Base-by-base conservation (phyloP, 2,329 filamentous ascomycete species). In the Ceratocystis ficicola region DNA sequence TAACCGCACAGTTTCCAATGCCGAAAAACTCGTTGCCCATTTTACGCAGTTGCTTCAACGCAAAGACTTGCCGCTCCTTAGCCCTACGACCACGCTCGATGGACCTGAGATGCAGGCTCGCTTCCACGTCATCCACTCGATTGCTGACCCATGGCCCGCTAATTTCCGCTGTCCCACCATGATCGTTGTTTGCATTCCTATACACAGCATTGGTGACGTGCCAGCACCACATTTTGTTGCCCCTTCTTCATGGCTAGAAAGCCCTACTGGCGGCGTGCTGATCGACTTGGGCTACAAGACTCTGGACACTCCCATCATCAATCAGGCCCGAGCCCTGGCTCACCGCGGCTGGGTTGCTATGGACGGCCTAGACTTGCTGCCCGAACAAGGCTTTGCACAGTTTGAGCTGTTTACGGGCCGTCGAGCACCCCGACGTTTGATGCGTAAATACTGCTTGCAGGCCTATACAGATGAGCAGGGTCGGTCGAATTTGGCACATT, bases 361-460 rank as follows among this genome's bases (percentile, higher is more conserved):
- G 74, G 87, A 91, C 71, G 88, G 88, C 0, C 76, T 92, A 12
- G 88, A 92, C 70, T 79, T 91, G 60, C 74, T 93, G 15, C 87
- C 87, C 0, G 89, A 92, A 72, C 88, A 92, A 72, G 89, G 86
- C 0, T 89, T 89, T 74, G 88, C 88, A 0, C 88, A 92, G 71
- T 93, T 92, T 71, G 89, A 93, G 74, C 75, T 92, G 1, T 90
- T 92, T 72, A 91, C 88, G 0, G 88, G 88, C 0, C 79, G 73
- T 6, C 68, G 73, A 62, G 74, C 75, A 0, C 74, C 74, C 3
- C 81, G 88, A 30, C 77, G 83, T 57, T 74, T 88, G 46, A 92
- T 93, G 88, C 81, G 86, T 68, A 78, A 83, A 52, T 85, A 86
- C 70, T 84, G 87, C 12, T 75, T 81, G 66, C 72, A 73, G 63